phyloP scores from a whole-genome alignment of 2,329 filamentous ascomycete genomes.

The Cryphonectria nitschkei region DNA sequence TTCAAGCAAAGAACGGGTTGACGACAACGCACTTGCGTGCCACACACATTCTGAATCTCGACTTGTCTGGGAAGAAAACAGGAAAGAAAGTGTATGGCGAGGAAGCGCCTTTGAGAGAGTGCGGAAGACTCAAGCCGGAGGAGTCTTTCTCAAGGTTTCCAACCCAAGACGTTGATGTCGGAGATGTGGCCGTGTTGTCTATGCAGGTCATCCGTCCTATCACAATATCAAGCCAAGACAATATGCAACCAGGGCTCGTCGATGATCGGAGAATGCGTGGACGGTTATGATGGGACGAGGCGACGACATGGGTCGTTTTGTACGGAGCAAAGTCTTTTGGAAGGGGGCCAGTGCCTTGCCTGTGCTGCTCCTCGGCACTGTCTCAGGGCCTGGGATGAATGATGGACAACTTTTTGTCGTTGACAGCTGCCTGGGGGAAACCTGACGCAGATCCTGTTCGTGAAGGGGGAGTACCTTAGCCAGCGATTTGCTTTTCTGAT shows the following conservation, averaged over 20 bases:
- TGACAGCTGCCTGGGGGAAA: background rate
- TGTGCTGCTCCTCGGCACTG: background rate
- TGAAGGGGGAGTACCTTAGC: background rate
- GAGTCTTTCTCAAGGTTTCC: slow-evolving; percentile 1
- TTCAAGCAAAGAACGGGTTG: background rate
- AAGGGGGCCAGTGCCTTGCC: background rate
- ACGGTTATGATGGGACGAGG: background rate
- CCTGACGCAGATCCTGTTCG: slow-evolving; percentile 14
- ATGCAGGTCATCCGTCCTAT: slow-evolving; percentile 11
- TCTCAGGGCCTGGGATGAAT: slow-evolving; percentile 7
- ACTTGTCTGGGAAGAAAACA: slow-evolving; percentile 11
- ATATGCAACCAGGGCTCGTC: background rate
- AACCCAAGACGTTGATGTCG: slow-evolving; percentile 18
- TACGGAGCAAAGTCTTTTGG: background rate
- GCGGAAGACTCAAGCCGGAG: background rate
- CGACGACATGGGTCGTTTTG: background rate
- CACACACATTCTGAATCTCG: slow-evolving; percentile 15
- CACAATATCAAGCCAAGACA: slow-evolving; percentile 1
- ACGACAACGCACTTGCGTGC: background rate
- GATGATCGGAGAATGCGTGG: background rate
- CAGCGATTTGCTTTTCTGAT: background rate
- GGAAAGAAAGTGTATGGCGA: background rate
- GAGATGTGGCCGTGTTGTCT: slow-evolving; percentile 22
- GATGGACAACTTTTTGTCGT: background rate
- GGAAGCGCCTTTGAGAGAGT: background rate